Evolutionary conservation across 2,329 filamentous ascomycete genomes (phyloP).

Genomic region (Fusarium devonianum): DNA sequence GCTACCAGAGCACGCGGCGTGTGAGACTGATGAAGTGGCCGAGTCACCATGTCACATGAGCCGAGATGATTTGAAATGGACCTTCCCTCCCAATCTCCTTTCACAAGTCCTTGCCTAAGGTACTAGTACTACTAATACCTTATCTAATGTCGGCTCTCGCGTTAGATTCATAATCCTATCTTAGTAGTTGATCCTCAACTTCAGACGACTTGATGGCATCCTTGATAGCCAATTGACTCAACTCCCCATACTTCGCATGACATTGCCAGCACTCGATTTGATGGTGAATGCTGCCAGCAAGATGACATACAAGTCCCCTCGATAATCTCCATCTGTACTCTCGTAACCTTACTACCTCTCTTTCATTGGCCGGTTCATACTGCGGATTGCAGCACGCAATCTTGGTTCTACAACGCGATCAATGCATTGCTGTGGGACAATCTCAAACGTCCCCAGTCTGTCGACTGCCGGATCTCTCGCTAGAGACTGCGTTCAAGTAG

Average conservation of each 20-base stretch:
- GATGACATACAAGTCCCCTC: background rate
- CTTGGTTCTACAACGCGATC: conserved; percentile 6
- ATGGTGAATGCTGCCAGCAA: too few species aligned
- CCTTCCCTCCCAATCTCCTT: background rate
- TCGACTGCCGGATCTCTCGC: conserved; percentile 29
- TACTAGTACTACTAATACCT: background rate
- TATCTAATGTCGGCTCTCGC: too few species aligned
- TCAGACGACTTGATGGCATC: too few species aligned
- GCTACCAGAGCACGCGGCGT: background rate
- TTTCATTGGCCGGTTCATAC: conserved; percentile 1
- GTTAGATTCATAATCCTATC: too few species aligned
- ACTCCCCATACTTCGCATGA: too few species aligned
- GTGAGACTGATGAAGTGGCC: background rate
- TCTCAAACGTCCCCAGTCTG: background rate
- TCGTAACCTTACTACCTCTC: background rate
- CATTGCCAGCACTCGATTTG: too few species aligned
- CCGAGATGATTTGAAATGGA: background rate
- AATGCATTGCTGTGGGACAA: background rate
- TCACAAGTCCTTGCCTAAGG: conserved; percentile 3
- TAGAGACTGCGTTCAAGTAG: conserved; percentile 20
- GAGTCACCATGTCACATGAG: conserved; percentile 7
- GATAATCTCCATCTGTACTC: background rate
- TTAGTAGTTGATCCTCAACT: too few species aligned
- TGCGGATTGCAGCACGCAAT: background rate
- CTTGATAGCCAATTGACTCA: too few species aligned